phyloP scores from a whole-genome alignment of 352 stramenopile species.

The Thalassiosira mediterranea region DNA sequence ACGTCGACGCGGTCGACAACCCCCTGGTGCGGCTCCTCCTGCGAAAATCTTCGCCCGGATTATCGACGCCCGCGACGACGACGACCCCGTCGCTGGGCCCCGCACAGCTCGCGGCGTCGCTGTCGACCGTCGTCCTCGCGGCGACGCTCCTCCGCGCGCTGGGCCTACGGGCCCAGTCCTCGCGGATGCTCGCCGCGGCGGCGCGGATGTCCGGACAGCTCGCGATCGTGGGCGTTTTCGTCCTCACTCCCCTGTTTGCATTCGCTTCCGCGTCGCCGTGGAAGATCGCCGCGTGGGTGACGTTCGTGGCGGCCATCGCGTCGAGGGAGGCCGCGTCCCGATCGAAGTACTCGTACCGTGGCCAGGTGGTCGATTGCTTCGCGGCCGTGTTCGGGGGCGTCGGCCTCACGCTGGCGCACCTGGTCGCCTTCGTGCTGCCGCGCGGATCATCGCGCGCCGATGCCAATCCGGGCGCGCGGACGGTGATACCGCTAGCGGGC shows the following conservation, averaged over 20 bases:
- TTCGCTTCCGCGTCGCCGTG: slow-evolving; percentile 23
- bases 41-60: too few relatives aligned
- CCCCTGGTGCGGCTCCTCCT: too few relatives aligned
- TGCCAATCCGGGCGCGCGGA: slow-evolving; percentile 27
- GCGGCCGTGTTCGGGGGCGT: slow-evolving; percentile 32
- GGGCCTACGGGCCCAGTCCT: slow-evolving; percentile 21
- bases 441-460: not conserved
- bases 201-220: slow-evolving; percentile 35
- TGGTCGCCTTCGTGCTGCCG: slow-evolving; percentile 24
- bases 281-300: slow-evolving; percentile 48
- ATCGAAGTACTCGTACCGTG: slow-evolving; percentile 24
- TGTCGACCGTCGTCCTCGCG: slow-evolving; percentile 34
- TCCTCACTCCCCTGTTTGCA: slow-evolving; percentile 34
- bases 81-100: slow-evolving; percentile 23
- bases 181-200: slow-evolving; percentile 21
- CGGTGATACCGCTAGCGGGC: slow-evolving; percentile 59
- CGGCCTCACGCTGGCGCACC: slow-evolving; percentile 31
- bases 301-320: slow-evolving; percentile 22
- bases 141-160: slow-evolving; percentile 23
- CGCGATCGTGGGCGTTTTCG: slow-evolving; percentile 14
- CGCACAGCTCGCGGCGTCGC: slow-evolving; percentile 27
- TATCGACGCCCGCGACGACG: too few relatives aligned
- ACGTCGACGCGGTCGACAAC: too few relatives aligned
- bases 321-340: slow-evolving; percentile 36
- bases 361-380: slow-evolving; percentile 31